These are phyloP conservation scores for Adenanthera pavonina DNA, from an alignment of 306 rosid species.

Conservation along the genomic window DNA sequence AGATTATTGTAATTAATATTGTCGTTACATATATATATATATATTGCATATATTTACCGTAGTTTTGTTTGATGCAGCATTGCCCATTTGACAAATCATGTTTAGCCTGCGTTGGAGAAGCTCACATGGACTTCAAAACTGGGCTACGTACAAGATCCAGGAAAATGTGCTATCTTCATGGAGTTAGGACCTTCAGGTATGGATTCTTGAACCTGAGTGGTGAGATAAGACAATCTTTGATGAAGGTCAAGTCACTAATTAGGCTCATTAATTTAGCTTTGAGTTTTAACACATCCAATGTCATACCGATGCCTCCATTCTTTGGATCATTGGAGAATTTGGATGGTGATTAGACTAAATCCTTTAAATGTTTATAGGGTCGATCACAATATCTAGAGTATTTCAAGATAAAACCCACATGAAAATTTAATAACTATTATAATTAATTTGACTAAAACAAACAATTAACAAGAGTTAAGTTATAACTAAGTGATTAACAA, in stretches of 20 bases:
- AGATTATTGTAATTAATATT: constrained; percentile 1
- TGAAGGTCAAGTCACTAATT: constrained; percentile 44
- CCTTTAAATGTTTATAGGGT: too few relatives aligned
- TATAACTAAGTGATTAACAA: too few relatives aligned
- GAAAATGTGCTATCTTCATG: constrained; percentile 46
- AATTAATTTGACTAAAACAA: too few relatives aligned
- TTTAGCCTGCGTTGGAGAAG: constrained; percentile 40
- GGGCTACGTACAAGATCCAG: constrained; percentile 42
- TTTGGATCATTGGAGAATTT: constrained; percentile 50
- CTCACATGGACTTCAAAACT: constrained; percentile 48
- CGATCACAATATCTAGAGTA: too few relatives aligned
- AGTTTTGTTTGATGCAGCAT: not conserved
- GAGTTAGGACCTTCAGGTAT: not conserved
- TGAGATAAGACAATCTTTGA: constrained; percentile 49
- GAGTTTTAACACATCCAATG: constrained; percentile 52
- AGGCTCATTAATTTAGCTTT: constrained; percentile 37
- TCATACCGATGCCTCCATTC: constrained; percentile 38
- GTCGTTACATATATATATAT: not conserved
- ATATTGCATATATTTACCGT: not conserved
- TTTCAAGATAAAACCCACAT: too few relatives aligned
- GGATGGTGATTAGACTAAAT: not conserved
- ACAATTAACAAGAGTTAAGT: too few relatives aligned
- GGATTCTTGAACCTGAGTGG: constrained; percentile 49
- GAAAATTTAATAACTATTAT: too few relatives aligned
- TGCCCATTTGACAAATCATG: constrained; percentile 29